These are phyloP conservation scores for Leccinum pachyderme DNA, from an alignment of 1,284 basidiomycete genomes.

Conservation along the genomic window DNA sequence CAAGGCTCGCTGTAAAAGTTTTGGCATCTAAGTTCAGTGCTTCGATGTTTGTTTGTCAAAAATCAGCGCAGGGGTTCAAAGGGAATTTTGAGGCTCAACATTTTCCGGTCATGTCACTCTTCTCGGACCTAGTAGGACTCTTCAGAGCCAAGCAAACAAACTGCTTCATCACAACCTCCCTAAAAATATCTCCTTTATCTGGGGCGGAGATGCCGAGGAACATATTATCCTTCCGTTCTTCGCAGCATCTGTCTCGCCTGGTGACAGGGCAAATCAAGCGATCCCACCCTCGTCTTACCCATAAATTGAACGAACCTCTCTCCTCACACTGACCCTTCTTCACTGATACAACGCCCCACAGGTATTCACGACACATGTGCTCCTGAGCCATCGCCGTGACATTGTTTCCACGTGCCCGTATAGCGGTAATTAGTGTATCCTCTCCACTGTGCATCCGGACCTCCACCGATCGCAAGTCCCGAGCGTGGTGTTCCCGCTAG, in stretches of 20 bases:
- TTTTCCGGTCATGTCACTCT: neutral
- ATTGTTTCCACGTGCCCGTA: neutral
- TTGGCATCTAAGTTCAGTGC: neutral
- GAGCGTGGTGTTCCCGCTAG: neutral
- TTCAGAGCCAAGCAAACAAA: neutral
- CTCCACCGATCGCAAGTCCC: neutral
- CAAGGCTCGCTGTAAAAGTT: neutral
- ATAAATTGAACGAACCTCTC: neutral
- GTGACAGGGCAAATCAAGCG: neutral
- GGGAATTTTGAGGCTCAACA: neutral
- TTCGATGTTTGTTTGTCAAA: neutral
- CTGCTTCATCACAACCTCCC: neutral
- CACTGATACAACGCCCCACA: neutral
- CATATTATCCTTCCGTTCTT: neutral
- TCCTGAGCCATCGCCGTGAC: constrained; percentile 8
- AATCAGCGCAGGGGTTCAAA: constrained; percentile 14
- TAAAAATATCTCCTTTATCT: neutral
- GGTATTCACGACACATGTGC: neutral
- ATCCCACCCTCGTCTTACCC: neutral
- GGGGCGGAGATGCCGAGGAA: neutral
- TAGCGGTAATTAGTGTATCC: neutral
- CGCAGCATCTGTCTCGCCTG: too few relatives aligned
- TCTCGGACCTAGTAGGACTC: neutral
- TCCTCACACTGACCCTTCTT: neutral
- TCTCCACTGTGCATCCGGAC: neutral